These are phyloP conservation scores for Jaenimonas drosophilae DNA, from an alignment of 208 protist species.

Conservation along the genomic window DNA sequence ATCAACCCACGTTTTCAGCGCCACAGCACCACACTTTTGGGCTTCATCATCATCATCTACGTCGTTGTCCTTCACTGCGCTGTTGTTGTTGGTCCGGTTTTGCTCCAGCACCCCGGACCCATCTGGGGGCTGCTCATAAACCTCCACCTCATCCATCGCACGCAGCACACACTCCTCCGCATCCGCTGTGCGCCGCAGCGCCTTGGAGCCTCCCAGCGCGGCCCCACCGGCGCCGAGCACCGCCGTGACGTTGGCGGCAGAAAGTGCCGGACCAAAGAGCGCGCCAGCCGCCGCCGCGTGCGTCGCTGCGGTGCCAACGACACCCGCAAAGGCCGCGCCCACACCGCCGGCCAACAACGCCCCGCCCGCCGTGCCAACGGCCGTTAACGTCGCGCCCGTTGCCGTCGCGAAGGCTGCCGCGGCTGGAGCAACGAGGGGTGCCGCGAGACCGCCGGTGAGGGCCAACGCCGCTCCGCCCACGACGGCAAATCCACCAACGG, in stretches of 20 bases:
- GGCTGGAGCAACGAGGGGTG: slow-evolving; percentile 56
- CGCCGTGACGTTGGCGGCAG: slow-evolving; percentile 50
- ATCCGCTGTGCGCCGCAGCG: slow-evolving; percentile 48
- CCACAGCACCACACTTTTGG: too few relatives aligned
- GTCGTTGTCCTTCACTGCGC: too few relatives aligned
- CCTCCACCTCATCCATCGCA: slow-evolving; percentile 51
- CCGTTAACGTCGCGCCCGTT: slow-evolving; percentile 33
- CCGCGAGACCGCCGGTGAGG: slow-evolving; percentile 62
- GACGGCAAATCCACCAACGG: slow-evolving; percentile 61
- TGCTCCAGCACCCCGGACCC: background rate
- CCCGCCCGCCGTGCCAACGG: slow-evolving; percentile 34
- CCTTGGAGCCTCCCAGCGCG: slow-evolving; percentile 64
- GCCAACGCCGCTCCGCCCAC: slow-evolving; percentile 50
- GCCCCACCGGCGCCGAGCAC: slow-evolving; percentile 67
- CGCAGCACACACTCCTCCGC: slow-evolving; percentile 57
- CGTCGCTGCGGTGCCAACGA: slow-evolving; percentile 56
- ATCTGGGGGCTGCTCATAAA: slow-evolving; percentile 12
- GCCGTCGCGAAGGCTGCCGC: slow-evolving; percentile 36
- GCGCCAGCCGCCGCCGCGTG: slow-evolving; percentile 52
- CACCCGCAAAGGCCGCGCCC: slow-evolving; percentile 28
- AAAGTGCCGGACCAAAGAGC: slow-evolving; percentile 54
- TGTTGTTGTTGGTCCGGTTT: too few relatives aligned
- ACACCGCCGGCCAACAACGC: slow-evolving; percentile 34
- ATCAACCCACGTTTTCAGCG: too few relatives aligned
- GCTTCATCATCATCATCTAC: too few relatives aligned